Evolutionary conservation across 495 filamentous ascomycete species (phyloP).

Genomic region (Xylaria castorea): DNA sequence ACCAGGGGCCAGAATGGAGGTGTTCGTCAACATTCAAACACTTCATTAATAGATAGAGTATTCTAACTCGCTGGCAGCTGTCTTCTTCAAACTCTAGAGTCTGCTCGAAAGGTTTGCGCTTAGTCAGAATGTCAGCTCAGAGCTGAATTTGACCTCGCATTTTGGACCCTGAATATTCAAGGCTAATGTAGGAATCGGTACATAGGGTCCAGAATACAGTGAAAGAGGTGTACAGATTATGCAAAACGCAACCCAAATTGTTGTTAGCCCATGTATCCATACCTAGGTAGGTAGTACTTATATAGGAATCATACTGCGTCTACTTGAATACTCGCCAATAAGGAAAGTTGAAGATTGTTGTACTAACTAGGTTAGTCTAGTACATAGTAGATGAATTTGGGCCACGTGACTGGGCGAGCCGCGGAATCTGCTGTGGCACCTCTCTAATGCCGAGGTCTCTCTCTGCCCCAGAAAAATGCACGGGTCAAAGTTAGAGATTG

Average conservation of each 20-base stretch:
- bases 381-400: not conserved
- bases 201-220: not conserved
- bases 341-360: too few species aligned
- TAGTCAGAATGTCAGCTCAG: not conserved
- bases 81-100: not conserved
- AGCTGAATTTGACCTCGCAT: not conserved
- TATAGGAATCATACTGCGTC: not conserved
- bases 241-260: not conserved
- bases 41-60: not conserved
- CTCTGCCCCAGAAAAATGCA: not conserved
- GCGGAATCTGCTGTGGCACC: not conserved
- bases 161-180: not conserved
- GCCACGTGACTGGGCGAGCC: not conserved
- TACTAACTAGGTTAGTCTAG: too few species aligned
- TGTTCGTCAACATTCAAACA: not conserved
- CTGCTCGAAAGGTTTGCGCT: not conserved
- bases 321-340: too few species aligned
- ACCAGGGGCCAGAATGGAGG: too few species aligned
- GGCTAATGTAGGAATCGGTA: not conserved
- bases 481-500: not conserved
- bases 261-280: not conserved
- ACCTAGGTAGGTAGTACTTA: too few species aligned
- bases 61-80: not conserved
- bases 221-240: not conserved
- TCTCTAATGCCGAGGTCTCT: slow-evolving; percentile 14